Base-by-base conservation (phyloP, 106 monocot species). In the Phalaenopsis equestris region DNA sequence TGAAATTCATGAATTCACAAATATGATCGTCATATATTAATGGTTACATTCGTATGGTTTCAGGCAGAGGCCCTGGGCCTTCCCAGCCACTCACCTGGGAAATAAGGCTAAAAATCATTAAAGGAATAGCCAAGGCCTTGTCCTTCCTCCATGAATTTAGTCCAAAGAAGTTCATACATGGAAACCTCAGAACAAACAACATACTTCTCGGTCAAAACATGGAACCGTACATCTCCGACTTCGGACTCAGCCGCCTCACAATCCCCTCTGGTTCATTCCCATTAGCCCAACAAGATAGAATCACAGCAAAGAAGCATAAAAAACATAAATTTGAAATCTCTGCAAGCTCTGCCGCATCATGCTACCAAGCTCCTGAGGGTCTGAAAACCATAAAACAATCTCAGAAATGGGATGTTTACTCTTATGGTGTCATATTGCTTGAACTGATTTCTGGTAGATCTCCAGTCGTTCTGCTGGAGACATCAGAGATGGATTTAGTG, bases 381-480 rank as follows among this genome's bases (percentile, higher is more conserved):
- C 78, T 90, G 74, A 89, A 84, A 67, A 84, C 84, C 8, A 77
- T 93, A 4, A 93, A 93, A 72, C 90, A 91, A 58, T 93, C 96
- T 45, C 96, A 96, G 80, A 96, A 96, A 83, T 94, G 93, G 91
- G 96, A 96, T 76, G 86, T 92, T 52, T 96, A 96, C 77, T 93
- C 96, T 0, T 94, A 83, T 21, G 96, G 93, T 3, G 90, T 92
- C 12, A 86, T 96, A 81, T 73, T 94, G 38, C 82, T 96, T 2
- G 93, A 96, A 81, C 73, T 94, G 83, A 94, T 96, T 42, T 86
- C 96, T 5, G 96, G 93, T 8, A 87, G 90, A 57, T 84, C 88
- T 30, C 96, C 96, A n/a, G 48, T 84, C 23, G 78, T 89, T 23
- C 79, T 87, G 14, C 52, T 93, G 81, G 90, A 87, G 45, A 85